Conservation (phyloP, 2,329 filamentous ascomycete genomes). For the Colletotrichum sp. region DNA sequence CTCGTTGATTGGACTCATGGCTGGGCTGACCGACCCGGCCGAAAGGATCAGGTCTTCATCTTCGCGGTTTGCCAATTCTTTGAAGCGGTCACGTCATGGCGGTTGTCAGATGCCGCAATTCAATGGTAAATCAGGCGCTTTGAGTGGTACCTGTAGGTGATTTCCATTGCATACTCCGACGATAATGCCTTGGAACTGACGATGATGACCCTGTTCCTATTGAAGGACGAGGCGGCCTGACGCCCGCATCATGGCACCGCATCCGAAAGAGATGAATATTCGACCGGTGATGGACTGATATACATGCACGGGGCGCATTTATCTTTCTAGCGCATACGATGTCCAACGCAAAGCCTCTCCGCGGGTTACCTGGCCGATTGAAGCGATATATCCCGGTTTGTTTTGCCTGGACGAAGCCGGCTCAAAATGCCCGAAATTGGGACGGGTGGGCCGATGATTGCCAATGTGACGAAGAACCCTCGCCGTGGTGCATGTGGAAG, state of each 20-base stretch:
- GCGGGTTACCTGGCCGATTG: fast-evolving
- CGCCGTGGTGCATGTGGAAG: neutral
- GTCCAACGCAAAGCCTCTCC: neutral
- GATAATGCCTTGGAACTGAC: neutral
- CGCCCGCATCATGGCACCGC: neutral
- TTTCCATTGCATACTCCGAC: neutral
- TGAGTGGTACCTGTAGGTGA: too few relatives aligned
- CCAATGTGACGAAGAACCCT: neutral
- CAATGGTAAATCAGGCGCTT: neutral
- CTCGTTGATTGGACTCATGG: too few relatives aligned
- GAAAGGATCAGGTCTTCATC: neutral
- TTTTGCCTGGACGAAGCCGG: neutral
- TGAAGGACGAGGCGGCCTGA: neutral
- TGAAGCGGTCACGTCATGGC: neutral
- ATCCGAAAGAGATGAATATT: neutral
- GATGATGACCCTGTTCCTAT: neutral
- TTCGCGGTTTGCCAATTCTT: neutral
- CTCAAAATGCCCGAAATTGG: neutral
- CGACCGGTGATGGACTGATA: neutral
- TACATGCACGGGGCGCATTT: neutral
- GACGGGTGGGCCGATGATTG: neutral
- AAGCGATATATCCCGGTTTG: fast-evolving
- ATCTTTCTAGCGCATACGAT: neutral
- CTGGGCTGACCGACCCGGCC: neutral
- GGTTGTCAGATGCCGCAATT: neutral